Conservation (phyloP, 2,329 filamentous ascomycete genomes). For the Coniella vitis region DNA sequence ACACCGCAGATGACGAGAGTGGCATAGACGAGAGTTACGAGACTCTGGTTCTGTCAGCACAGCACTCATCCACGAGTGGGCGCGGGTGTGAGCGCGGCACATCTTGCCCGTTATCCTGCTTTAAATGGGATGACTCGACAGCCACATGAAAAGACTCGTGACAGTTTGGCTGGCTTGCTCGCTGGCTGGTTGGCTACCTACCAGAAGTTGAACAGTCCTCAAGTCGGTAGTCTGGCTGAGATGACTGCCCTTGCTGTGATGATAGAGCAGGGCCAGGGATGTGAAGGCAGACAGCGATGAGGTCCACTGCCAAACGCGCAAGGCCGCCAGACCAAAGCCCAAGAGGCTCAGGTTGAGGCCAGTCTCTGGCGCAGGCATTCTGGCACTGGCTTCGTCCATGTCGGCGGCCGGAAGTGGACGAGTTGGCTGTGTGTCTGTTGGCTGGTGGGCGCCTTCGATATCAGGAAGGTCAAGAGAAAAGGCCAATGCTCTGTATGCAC, state of each 20-base stretch:
- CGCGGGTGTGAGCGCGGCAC: too few relatives aligned
- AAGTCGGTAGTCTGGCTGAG: slow-evolving; percentile 9
- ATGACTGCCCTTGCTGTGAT: slow-evolving; percentile 7
- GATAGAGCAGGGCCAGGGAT: slow-evolving; percentile 14
- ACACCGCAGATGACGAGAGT: slow-evolving; percentile 17
- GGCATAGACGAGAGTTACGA: slow-evolving; percentile 18
- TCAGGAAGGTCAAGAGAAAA: background rate
- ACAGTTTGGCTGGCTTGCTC: too few relatives aligned
- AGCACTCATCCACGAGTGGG: too few relatives aligned
- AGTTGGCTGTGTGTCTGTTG: background rate
- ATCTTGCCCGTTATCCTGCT: background rate
- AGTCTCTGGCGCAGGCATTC: background rate
- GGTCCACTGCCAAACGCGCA: slow-evolving; percentile 20
- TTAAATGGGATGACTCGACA: too few relatives aligned
- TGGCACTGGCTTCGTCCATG: slow-evolving; percentile 11
- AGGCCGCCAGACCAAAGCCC: slow-evolving; percentile 12
- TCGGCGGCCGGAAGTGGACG: background rate
- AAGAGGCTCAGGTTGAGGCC: slow-evolving; percentile 13
- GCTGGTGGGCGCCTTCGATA: background rate
- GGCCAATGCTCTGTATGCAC: background rate
- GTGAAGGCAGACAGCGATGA: slow-evolving; percentile 25
- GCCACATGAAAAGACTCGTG: too few relatives aligned
- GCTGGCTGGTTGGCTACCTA: slow-evolving; percentile 6
- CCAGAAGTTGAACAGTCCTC: slow-evolving; percentile 12
- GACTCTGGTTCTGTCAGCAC: too few relatives aligned